These are phyloP conservation scores for Pseudotulostoma volvatum DNA, from an alignment of 495 filamentous ascomycete genomes.

Conservation along the genomic window DNA sequence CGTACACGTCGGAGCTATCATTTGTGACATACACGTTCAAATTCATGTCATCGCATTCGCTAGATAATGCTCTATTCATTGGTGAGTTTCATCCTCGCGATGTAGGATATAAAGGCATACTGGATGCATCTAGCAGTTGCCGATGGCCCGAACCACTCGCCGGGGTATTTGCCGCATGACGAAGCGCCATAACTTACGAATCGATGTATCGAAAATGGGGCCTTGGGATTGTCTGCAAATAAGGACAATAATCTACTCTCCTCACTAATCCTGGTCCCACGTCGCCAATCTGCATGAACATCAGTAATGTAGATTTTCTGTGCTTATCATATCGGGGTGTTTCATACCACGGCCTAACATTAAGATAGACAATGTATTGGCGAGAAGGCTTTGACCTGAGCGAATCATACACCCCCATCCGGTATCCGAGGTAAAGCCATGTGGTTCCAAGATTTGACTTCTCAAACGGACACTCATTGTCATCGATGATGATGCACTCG, in stretches of 20 bases:
- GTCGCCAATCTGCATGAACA: constrained; percentile 54
- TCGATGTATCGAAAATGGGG: constrained; percentile 87
- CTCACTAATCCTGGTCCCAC: constrained; percentile 36
- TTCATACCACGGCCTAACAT: constrained; percentile 60
- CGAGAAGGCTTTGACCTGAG: constrained; percentile 83
- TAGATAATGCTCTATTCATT: constrained; percentile 48
- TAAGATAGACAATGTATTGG: constrained; percentile 60
- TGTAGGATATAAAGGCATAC: constrained; percentile 33
- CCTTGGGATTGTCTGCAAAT: constrained; percentile 75
- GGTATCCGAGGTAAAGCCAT: constrained; percentile 81
- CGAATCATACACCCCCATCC: constrained; percentile 99
- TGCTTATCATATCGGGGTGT: not conserved
- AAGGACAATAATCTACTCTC: constrained; percentile 62
- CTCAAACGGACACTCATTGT: constrained; percentile 75
- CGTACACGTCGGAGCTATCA: constrained; percentile 81
- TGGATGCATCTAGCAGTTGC: constrained; percentile 92
- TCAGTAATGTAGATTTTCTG: no score
- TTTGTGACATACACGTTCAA: constrained; percentile 78
- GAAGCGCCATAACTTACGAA: constrained; percentile 81
- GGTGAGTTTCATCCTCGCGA: constrained; percentile 9
- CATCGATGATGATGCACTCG: constrained; percentile 51
- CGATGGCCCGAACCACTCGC: constrained; percentile 98
- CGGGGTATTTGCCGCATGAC: constrained; percentile 84
- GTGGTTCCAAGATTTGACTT: constrained; percentile 60
- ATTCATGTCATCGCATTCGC: constrained; percentile 34